Evolutionary conservation across 129 eudicot species (phyloP).

Genomic region (Helianthus annuus): HanXRQr2.0-SUNRISE NC_035441.2:151183591-151184090

Average conservation of each 20-base stretch:
- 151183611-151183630: not conserved
- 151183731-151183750: constrained; percentile 65
- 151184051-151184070: constrained; percentile 78
- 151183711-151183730: constrained; percentile 65
- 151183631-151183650: not conserved
- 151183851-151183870: constrained; percentile 51
- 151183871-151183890: constrained; percentile 66
- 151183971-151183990: constrained; percentile 6
- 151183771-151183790: not conserved
- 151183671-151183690: constrained; percentile 68
- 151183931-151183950: constrained; percentile 56
- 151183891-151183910: constrained; percentile 75
- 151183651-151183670: constrained; percentile 12
- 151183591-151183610: constrained; percentile 14
- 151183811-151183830: not conserved
- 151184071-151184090: constrained; percentile 74
- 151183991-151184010: constrained; percentile 5
- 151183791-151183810: not conserved
- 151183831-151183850: constrained; percentile 15
- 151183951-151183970: constrained; percentile 55
- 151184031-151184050: constrained; percentile 56
- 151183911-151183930: constrained; percentile 72
- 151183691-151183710: constrained; percentile 70
- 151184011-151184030: constrained; percentile 20
- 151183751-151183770: constrained; percentile 42